Conservation (phyloP, 164 flowering plant genomes). For the Litsea cubeba region DNA sequence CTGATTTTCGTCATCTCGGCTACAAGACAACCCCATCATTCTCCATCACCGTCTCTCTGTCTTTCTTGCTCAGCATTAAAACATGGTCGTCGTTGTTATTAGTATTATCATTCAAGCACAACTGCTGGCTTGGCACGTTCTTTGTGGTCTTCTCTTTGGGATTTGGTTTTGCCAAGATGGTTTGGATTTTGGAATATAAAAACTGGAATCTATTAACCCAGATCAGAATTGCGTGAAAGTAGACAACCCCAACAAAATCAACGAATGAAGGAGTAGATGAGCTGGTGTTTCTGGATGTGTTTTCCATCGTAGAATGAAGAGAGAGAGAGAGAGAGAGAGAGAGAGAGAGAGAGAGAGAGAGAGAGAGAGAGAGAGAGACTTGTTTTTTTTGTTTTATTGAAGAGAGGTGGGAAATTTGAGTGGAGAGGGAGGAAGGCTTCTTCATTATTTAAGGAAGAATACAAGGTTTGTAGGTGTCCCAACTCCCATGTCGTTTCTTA, state of each 20-base stretch:
- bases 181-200: slow-evolving; percentile 9
- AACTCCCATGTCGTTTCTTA: too few relatives aligned
- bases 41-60: slow-evolving; percentile 28
- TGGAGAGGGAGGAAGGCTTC: too few relatives aligned
- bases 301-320: neutral
- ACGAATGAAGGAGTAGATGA: neutral
- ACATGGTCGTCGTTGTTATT: slow-evolving; percentile 2
- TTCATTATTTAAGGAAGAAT: too few relatives aligned
- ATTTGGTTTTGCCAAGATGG: neutral
- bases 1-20: neutral
- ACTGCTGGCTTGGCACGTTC: neutral
- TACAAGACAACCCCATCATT: slow-evolving; percentile 11
- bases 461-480: too few relatives aligned
- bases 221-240: neutral
- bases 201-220: slow-evolving; percentile 9
- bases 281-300: neutral
- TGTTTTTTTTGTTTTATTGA: too few relatives aligned
- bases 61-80: slow-evolving; percentile 21
- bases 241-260: slow-evolving; percentile 4
- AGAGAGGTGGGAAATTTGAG: too few relatives aligned
- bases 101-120: neutral
- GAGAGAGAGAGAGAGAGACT: too few relatives aligned
- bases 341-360: too few relatives aligned
- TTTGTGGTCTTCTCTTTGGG: neutral
- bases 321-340: too few relatives aligned